phyloP scores from a whole-genome alignment of 805 yeast species.

The Metschnikowia anglica region DNA sequence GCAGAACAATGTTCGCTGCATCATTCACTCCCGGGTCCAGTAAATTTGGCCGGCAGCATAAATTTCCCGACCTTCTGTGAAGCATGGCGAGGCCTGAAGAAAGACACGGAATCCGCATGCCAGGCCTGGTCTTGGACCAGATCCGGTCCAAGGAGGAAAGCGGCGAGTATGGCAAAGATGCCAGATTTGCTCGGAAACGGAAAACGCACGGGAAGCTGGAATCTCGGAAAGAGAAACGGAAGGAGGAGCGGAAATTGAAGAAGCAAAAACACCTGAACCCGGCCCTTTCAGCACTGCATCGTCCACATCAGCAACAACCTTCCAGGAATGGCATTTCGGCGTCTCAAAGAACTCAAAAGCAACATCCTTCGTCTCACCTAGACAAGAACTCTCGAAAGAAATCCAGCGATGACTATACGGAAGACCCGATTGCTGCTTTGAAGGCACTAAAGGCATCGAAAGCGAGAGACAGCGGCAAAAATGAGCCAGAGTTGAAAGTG shows the following conservation, averaged over 20 bases:
- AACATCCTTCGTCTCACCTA: background rate
- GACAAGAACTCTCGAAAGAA: too few species aligned
- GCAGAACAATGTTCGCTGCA: too few species aligned
- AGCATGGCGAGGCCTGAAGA: conserved; percentile 18
- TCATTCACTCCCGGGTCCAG: too few species aligned
- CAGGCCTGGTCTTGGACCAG: conserved; percentile 55
- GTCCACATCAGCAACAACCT: background rate
- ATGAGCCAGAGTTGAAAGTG: conserved; percentile 1
- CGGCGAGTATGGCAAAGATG: conserved; percentile 44
- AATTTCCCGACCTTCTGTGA: background rate
- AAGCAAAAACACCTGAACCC: conserved; percentile 27
- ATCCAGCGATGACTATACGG: conserved; percentile 20
- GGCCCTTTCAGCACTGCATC: background rate
- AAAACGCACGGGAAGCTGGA: conserved; percentile 23
- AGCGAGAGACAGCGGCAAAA: conserved; percentile 11
- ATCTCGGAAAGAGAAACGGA: conserved; percentile 36
- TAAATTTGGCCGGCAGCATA: too few species aligned
- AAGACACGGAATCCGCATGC: conserved; percentile 52
- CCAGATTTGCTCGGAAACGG: conserved; percentile 26
- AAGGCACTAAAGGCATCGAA: conserved; percentile 22
- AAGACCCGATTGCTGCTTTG: conserved; percentile 19
- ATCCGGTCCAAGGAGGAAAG: conserved; percentile 41
- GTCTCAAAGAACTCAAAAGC: background rate
- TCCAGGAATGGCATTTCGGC: background rate
- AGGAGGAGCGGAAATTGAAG: conserved; percentile 34